Base-by-base conservation (phyloP, 2,329 filamentous ascomycete genomes). In the Ascochyta koolunga region DNA sequence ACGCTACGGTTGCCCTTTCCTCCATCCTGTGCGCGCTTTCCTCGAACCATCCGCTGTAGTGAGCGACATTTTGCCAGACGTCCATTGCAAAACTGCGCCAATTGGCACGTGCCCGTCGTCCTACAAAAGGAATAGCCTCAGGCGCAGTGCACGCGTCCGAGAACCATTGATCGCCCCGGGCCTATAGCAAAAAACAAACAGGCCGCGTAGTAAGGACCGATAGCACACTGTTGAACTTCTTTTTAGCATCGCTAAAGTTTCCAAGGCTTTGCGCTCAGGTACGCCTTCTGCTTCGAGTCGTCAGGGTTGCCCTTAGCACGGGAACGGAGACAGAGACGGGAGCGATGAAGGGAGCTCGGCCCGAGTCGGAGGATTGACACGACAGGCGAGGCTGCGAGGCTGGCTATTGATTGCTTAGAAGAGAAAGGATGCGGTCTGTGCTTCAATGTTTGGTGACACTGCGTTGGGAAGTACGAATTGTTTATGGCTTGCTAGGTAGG, bases 321-420 rank as follows among this genome's bases (percentile, higher is more conserved):
- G 51, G 41, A 54, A 44, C 51, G 39, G 40, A 31, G 40, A 44
- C 51, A 33, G 40, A 31, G 40, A 40, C 51, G 40, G 51, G 51
- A 50, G 24, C 45, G 45, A 45, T 41, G 46, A 54, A 54, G 40
- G 51, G 41, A 46, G 51, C 29, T 54, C 51, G 51, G 51, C 40
- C 51, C 51, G 51, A 54, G 46, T 54, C 51, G 51, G 45, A 45
- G 46, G 51, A 50, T 54, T 49, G 35, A 50, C 44, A 44, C 44
- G 39, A n/a, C 22, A 41, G 41, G 51, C 45, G 35, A 54, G 40
- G 36, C 51, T 36, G 39, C 50, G 50, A 54, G 51, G 45, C 40
- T 44, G 39, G 15, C 15, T 54, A 54, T 54, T 54, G 51, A 54
- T 50, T 50, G 22, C 51, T 50, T 1, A 37, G 22, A 54, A 54